Base-by-base conservation (phyloP, 345 rosid genomes). In the Syzygium jambos region DNA sequence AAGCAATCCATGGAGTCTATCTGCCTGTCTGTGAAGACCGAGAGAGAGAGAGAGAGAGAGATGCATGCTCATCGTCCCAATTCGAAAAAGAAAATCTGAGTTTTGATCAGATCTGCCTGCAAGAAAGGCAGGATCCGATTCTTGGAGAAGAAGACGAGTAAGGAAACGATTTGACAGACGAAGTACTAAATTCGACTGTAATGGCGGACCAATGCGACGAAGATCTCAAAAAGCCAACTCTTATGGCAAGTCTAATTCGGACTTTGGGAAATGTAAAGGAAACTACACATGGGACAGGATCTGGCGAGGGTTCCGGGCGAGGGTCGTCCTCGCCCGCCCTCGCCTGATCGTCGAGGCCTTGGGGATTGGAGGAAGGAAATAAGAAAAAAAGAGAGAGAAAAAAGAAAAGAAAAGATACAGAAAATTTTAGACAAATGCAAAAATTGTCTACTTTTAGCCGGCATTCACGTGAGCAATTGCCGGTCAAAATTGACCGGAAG, bases 331-430 rank as follows among this genome's bases (percentile, higher is more conserved):
- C 19, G 19, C 34, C 17, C 2, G 73, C 34, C 73, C 29, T 61
- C 34, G 4, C 8, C 17, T n/a, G 7, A 38, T 38, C 49, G 2
- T 7, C 49, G 6, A 11, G 46, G 49, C 4, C 80, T 22, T 38
- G 6, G 49, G 2, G 7, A 19, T 8, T 0, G 1, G 23, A 2
- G 0, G 2, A 19, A 4, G 13, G 49, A 73, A 73, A 68, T 0
- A 1, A 0, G 3, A 7, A 63, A 7, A 15, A 3, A 29, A 5
- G 21, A 21, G 19, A 5, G 0, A 14, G 3, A 19, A 0, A 34
- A 1, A 34, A 68, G 0, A 3, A 3, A 30, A 4, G 2, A 16
- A 30, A 15, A 65, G 4, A 68, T 15, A 29, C 8, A 15, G 23
- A 34, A 68, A 4, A 0, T 34, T 73, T 19, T 9, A 19, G 19